These are phyloP conservation scores for Podila epigama DNA, from an alignment of 192 early-diverging fungal genomes.

Conservation along the genomic window DNA sequence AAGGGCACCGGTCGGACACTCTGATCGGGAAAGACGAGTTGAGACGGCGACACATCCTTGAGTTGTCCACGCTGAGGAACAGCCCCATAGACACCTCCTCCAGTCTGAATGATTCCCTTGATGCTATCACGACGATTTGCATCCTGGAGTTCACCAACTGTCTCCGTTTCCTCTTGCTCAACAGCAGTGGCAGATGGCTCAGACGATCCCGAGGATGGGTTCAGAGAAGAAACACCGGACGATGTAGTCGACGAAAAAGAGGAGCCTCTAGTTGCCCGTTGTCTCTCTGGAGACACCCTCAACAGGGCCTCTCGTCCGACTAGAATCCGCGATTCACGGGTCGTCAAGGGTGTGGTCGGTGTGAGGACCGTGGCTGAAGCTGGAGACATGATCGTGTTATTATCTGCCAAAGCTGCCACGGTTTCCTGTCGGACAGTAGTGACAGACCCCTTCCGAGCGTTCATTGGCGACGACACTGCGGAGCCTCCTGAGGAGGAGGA, in stretches of 20 bases:
- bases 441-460: not conserved
- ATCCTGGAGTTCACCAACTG: not conserved
- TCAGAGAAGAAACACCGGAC: not conserved
- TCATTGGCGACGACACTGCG: conserved; percentile 11
- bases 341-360: conserved; percentile 32
- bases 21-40: conserved; percentile 31
- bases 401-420: not conserved
- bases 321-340: conserved; percentile 22
- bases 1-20: conserved; percentile 30
- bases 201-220: not conserved
- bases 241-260: conserved; percentile 29
- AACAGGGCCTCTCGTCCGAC: conserved; percentile 34
- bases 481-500: not conserved
- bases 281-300: conserved; percentile 9
- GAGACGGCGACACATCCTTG: conserved; percentile 6
- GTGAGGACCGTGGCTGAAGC: conserved; percentile 21
- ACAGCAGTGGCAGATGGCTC: not conserved
- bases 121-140: conserved; percentile 2
- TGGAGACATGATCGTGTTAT: conserved; percentile 12
- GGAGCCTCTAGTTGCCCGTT: conserved; percentile 8
- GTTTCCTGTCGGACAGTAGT: conserved; percentile 1
- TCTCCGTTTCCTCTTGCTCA: conserved; percentile 2
- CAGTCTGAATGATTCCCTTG: not conserved
- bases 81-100: conserved; percentile 22
- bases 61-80: conserved; percentile 13